phyloP scores from a whole-genome alignment of 768 basidiomycete species.

The Polyporus arcularius region DNA sequence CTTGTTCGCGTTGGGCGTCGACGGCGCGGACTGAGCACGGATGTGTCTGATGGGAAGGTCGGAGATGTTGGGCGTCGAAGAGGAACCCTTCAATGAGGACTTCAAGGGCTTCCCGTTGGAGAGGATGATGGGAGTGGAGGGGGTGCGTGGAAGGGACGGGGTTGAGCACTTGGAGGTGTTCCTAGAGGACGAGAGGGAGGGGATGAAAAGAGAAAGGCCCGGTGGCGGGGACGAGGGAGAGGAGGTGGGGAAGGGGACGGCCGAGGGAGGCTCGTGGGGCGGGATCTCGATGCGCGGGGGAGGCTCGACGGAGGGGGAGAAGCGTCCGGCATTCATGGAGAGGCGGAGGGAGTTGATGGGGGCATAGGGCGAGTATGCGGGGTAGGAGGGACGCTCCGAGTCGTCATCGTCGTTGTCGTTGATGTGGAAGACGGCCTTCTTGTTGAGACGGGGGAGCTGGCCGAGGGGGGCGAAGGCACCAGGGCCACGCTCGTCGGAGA shows the following conservation, averaged over 20 bases:
- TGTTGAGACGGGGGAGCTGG: slow-evolving; percentile 44
- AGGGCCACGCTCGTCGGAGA: slow-evolving; percentile 42
- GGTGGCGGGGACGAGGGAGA: slow-evolving; percentile 29
- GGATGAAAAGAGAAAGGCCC: slow-evolving; percentile 25
- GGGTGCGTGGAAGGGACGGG: slow-evolving; percentile 33
- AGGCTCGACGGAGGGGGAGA: slow-evolving; percentile 24
- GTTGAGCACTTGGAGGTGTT: slow-evolving; percentile 8
- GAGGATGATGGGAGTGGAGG: slow-evolving; percentile 48
- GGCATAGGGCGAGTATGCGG: slow-evolving; percentile 14
- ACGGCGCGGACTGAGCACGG: slow-evolving; percentile 58
- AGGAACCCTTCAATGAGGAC: slow-evolving; percentile 73
- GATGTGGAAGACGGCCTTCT: slow-evolving; percentile 30
- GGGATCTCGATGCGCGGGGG: slow-evolving; percentile 26
- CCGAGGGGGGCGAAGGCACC: slow-evolving; percentile 54
- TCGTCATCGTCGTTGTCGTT: slow-evolving; percentile 34
- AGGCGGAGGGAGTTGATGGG: slow-evolving; percentile 29
- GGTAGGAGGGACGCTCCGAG: slow-evolving; percentile 26
- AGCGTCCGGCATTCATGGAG: slow-evolving; percentile 25
- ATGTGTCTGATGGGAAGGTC: slow-evolving; percentile 38
- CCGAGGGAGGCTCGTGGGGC: slow-evolving; percentile 15
- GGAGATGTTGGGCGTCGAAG: slow-evolving; percentile 50
- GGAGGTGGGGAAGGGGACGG: slow-evolving; percentile 47
- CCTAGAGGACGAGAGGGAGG: slow-evolving; percentile 19
- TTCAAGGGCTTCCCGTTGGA: slow-evolving; percentile 87
- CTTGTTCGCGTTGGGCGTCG: slow-evolving; percentile 64